Conservation (phyloP, 2,329 filamentous ascomycete species). For the Geosmithia flava region DNA sequence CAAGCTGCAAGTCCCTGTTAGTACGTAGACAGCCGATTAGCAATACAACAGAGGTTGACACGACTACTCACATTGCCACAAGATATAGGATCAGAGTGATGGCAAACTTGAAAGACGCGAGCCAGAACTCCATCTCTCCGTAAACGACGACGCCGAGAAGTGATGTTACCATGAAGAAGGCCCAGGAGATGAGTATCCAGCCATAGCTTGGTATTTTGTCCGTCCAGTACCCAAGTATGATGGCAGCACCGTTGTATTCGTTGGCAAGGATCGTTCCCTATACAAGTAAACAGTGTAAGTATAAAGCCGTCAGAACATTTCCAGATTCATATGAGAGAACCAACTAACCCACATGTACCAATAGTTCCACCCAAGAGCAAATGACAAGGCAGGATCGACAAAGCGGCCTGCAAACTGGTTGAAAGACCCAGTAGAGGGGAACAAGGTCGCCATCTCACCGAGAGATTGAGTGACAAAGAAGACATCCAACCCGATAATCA, state of each 20-base stretch:
- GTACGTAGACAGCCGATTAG: background rate
- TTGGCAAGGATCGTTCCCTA: constrained; percentile 5
- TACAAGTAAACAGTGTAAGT: background rate
- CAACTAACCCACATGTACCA: constrained; percentile 6
- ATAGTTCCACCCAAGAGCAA: constrained; percentile 6
- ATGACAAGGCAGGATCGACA: constrained; percentile 5
- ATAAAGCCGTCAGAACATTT: background rate
- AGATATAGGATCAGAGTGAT: background rate
- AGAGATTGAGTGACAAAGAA: constrained; percentile 15
- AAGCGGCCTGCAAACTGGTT: constrained; percentile 6
- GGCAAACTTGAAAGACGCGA: constrained; percentile 1
- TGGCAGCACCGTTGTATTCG: background rate
- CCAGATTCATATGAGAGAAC: too few species aligned
- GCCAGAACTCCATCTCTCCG: constrained; percentile 6
- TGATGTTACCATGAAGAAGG: constrained; percentile 5
- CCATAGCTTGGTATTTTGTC: constrained; percentile 6
- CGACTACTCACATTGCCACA: background rate
- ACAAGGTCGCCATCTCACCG: constrained; percentile 5
- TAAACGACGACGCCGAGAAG: constrained; percentile 6
- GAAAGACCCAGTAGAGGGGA: constrained; percentile 4
- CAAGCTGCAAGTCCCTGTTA: background rate
- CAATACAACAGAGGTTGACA: too few species aligned
- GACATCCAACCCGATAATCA: constrained; percentile 56
- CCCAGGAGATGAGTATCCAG: constrained; percentile 6
- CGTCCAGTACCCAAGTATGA: background rate